phyloP scores from a whole-genome alignment of 2,329 filamentous ascomycete genomes.

The Epichloe amarillans region DNA sequence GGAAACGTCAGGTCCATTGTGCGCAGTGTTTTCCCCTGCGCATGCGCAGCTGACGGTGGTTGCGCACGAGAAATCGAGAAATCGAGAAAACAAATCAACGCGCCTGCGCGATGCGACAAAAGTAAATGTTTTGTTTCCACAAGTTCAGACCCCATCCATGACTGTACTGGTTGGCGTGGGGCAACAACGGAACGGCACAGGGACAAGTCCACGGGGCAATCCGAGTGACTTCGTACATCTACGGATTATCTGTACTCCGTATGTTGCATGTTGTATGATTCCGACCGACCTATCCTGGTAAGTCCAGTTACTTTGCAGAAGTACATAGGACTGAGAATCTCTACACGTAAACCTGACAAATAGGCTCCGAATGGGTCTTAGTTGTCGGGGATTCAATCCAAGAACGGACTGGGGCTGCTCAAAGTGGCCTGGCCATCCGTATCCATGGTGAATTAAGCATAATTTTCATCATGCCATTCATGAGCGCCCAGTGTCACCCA shows the following conservation, averaged over 20 bases:
- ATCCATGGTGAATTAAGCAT: neutral
- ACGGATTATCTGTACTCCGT: too few relatives aligned
- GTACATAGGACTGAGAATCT: neutral
- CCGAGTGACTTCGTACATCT: too few relatives aligned
- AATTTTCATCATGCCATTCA: neutral
- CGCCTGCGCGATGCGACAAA: neutral
- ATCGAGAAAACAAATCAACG: neutral
- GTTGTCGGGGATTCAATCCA: too few relatives aligned
- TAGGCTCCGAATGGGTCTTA: neutral
- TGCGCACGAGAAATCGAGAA: neutral
- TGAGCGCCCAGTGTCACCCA: neutral
- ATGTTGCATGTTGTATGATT: too few relatives aligned
- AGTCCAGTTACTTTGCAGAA: too few relatives aligned
- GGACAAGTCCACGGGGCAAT: too few relatives aligned
- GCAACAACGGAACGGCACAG: neutral
- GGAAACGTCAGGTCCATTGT: slow-evolving; percentile 33
- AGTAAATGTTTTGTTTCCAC: neutral
- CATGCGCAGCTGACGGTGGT: neutral
- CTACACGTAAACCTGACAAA: neutral
- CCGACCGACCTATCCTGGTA: too few relatives aligned
- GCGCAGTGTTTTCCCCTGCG: neutral
- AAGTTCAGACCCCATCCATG: too few relatives aligned
- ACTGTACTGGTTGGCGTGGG: neutral
- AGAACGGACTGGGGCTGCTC: too few relatives aligned
- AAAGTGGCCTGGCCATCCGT: too few relatives aligned